Evolutionary conservation across 139 green algal genomes (phyloP).

Genomic region (Dunaliella primolecta): DNA sequence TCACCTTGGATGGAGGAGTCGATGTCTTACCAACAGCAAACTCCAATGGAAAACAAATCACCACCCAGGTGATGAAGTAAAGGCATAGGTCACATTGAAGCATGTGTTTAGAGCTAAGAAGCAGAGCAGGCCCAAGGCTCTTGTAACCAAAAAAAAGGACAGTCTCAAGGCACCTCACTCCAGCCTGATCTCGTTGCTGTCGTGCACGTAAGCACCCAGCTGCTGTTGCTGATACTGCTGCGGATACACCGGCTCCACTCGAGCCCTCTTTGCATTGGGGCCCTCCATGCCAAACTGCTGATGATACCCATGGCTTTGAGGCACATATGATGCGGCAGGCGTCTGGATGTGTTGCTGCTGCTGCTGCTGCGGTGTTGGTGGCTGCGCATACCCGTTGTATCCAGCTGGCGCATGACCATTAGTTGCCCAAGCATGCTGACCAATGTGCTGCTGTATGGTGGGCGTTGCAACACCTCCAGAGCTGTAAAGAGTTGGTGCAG

Average conservation of each 20-base stretch:
- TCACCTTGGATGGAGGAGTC: no score
- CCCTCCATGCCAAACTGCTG: not conserved
- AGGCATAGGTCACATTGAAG: no score
- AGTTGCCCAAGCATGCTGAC: not conserved
- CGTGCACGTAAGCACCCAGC: not conserved
- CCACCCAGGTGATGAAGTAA: not conserved
- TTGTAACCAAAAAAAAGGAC: no score
- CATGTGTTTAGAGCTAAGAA: no score
- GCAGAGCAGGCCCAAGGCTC: no score
- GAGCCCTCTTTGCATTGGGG: not conserved
- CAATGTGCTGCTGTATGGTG: not conserved
- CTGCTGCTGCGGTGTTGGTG: no score
- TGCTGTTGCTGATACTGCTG: not conserved
- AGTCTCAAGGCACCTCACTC: not conserved
- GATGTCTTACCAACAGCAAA: not conserved
- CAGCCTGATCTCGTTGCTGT: not conserved
- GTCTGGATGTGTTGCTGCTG: no score
- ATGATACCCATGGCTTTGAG: not conserved
- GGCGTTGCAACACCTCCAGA: no score
- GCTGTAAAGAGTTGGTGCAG: not conserved
- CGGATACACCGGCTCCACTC: not conserved
- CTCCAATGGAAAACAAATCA: not conserved
- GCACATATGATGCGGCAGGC: not conserved
- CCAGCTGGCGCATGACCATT: not conserved
- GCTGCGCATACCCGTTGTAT: not conserved